Base-by-base conservation (phyloP, 2,329 filamentous ascomycete genomes). In the Neopestalotiopsis clavispora region DNA sequence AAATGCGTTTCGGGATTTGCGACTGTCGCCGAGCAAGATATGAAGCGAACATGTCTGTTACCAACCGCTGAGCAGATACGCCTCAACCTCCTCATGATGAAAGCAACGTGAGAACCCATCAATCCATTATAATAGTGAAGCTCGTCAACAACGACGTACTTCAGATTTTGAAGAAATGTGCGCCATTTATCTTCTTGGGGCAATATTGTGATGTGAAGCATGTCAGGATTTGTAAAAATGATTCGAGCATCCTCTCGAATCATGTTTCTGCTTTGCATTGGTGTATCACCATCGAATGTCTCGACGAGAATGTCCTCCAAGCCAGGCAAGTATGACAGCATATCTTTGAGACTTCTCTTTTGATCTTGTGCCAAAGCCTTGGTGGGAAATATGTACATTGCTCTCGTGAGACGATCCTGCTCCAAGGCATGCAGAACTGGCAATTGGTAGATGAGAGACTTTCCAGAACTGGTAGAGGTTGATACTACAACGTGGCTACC, bases 351-450 rank as follows among this genome's bases (percentile, higher is more conserved):
- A 73, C 94, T 97, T 73, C 94, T 88, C 74, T 91, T 90, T 79
- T 99, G 96, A 79, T 99, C 96, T 78, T 99, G 96, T 0, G 96
- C 95, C 17, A 99, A 83, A 1, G 96, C 96, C 81, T 99, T 99
- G 0, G 96, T 99, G 0, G 96, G 96, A 70, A 99, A 99, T 45
- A 99, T 97, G 78, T 98, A 98, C 91, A 99, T 94, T 2, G 96
- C 96, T 74, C 96, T 86, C 9, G 93, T 93, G 68, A 91, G 85
- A 2, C 80, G 83, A 75, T 98, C 92, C 66, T 89, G 84, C 79
- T 99, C 95, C 2, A 99, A 83, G 64, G 94, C 92, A 76, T 97
- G 90, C 12, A 99, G 82, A 59, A 99, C 94, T 0, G 96, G 96
- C 17, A 99, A 87, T 76, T 99, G 96, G 76, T 98, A 99, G 70